Base-by-base conservation (phyloP, 441 rosid species). In the Viola pubescens region DNA sequence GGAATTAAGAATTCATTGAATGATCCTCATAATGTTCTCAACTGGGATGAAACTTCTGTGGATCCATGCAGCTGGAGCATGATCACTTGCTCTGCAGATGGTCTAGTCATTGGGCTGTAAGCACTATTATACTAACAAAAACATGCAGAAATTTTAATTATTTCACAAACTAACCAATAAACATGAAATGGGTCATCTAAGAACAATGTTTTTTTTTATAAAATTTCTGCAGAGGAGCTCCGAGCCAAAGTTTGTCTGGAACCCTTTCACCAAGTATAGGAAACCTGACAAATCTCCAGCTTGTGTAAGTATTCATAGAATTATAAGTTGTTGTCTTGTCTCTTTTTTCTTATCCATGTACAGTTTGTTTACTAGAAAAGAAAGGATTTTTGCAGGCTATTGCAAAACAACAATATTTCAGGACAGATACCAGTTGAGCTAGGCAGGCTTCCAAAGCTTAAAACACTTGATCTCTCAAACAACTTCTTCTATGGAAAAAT, bases 11-110 rank as follows among this genome's bases (percentile, higher is more conserved):
- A 11, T 69, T 75, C 77, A 44, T 73, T 94, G 57, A 47, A 61
- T 59, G 99, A 94, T 78, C 97, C 99, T 59, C 89, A 74, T 78
- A 78, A 76, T 59, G 88, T 88, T 72, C 83, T 94, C 54, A 75
- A 65, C 51, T 94, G 97, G 99, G 99, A 94, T 75, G 87, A 73
- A 19, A 78, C 81, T 60, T 81, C 99, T 56, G 97, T 90, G 70
- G 99, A 94, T 86, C 97, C 97, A 66, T 94, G 99, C 75, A 88
- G 86, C 78, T 94, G 99, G 99, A 67, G 69, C 63, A 83, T 90
- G 95, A 71, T 94, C 68, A 73, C 89, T 59, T 94, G 99, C 55
- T 83, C 91, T 54, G 4, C 77, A 48, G 97, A 88, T 73, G 81
- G 83, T 73, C 77, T 90, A 37, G 97, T 94, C 73, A 61, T 62